Evolutionary conservation across 2,329 filamentous ascomycete species (phyloP).

Genomic region (Ophiostoma pallidulum): DNA sequence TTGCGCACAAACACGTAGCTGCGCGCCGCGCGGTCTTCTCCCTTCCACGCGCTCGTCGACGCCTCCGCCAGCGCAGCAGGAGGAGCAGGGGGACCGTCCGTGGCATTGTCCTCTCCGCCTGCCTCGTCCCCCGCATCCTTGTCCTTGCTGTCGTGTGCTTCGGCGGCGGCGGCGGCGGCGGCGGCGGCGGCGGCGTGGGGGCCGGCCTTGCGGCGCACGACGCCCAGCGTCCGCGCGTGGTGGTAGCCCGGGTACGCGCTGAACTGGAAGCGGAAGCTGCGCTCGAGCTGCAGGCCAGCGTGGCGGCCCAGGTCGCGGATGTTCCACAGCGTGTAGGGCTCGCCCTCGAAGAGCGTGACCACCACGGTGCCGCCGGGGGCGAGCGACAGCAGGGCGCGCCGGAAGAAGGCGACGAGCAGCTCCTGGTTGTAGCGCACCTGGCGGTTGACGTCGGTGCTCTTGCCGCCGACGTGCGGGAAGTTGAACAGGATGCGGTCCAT

Average conservation of each 20-base stretch:
- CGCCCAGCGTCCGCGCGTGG: slow-evolving; percentile 64
- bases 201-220: slow-evolving; percentile 37
- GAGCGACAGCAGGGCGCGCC: slow-evolving; percentile 41
- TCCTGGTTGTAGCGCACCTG: slow-evolving; percentile 90
- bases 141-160: too few relatives aligned
- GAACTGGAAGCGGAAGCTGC: slow-evolving; percentile 61
- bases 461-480: slow-evolving; percentile 91
- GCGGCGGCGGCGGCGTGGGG: background rate
- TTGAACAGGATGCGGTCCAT: slow-evolving; percentile 87
- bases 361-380: slow-evolving; percentile 54
- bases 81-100: too few relatives aligned
- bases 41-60: slow-evolving; percentile 35
- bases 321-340: slow-evolving; percentile 96
- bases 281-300: slow-evolving; percentile 57
- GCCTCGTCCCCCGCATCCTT: background rate
- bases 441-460: slow-evolving; percentile 85
- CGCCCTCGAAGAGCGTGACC: slow-evolving; percentile 83
- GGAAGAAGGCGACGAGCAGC: slow-evolving; percentile 61
- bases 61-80: background rate
- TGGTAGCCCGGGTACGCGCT: slow-evolving; percentile 62
- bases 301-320: slow-evolving; percentile 78
- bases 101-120: background rate
- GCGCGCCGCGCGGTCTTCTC: slow-evolving; percentile 42
- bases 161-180: too few relatives aligned
- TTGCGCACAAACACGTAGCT: slow-evolving; percentile 55